Evolutionary conservation across 140 eudicot species (phyloP), one percentile per base, ranked within the genome.

Genomic region (Anethum foeniculum): DNA sequence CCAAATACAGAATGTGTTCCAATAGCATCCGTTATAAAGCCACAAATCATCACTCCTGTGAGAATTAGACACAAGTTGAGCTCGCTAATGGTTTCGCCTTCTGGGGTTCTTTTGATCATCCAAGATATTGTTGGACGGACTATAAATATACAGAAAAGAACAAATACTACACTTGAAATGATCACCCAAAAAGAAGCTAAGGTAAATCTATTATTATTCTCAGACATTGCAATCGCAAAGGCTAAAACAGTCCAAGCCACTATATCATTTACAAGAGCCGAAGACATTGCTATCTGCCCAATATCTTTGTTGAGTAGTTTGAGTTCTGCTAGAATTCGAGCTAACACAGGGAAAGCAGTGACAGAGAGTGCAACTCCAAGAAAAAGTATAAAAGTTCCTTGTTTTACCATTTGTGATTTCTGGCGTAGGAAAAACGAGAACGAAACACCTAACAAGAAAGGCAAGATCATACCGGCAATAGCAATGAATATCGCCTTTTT

Each of bases 401-500:
- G 72, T 43, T 77, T 86, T 2, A 79, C 77, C 21, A 14, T 18
- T 39, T 80, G 84, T 23, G 80, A 1, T 75, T 54, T 52, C 19
- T 85, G 68, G 38, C 86, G 87, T 21, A 87, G 46, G 13, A 86
- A 12, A 34, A 90, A 79, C 60, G 89, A 85, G 74, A 85, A 87
- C 3, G 87, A 65, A n/a, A 82, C 78, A 27, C 91, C 91, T 19
- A 90, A 84, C 7, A 87, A 46, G 62, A 87, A 87, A 6, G 93
- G 93, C 15, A 87, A 48, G 68, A 87, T 75, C 91, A 90, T 87
- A 34, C 93, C 91, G 0, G 88, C 90, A 6, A 90, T 30, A 0
- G 93, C 93, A 0, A 89, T 75, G 3, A 62, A 52, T 4, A 90
- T 2, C 10, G 93, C 87, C 47, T 76, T 82, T 71, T 64, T 85